Evolutionary conservation across 2,329 filamentous ascomycete species (phyloP).

Genomic region (Tolypocladium endophyticum): DNA sequence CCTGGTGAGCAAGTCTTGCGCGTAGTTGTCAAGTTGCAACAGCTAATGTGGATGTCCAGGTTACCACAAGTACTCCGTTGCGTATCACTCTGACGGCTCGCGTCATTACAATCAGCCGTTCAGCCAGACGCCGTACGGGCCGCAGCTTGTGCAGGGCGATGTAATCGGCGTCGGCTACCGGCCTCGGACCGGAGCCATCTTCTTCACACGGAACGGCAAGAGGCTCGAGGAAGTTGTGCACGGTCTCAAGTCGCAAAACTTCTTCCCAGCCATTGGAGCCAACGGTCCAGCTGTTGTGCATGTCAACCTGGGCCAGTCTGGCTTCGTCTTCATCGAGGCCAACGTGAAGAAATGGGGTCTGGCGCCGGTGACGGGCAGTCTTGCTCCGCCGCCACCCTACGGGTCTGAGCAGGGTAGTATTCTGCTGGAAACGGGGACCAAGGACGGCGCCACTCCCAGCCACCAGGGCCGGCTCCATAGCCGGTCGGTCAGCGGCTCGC

Average conservation of each 20-base stretch:
- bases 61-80: slow-evolving; percentile 85
- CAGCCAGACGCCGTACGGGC: slow-evolving; percentile 66
- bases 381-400: slow-evolving; percentile 92
- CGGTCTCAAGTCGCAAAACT: slow-evolving; percentile 87
- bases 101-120: slow-evolving; percentile 93
- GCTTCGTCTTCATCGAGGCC: slow-evolving; percentile 97
- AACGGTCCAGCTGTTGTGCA: slow-evolving; percentile 89
- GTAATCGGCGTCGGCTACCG: slow-evolving; percentile 93
- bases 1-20: slow-evolving; percentile 54
- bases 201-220: slow-evolving; percentile 98
- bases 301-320: slow-evolving; percentile 95
- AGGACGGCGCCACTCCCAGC: slow-evolving; percentile 41
- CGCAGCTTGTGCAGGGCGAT: slow-evolving; percentile 81
- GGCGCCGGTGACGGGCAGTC: slow-evolving; percentile 87
- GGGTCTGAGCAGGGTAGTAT: slow-evolving; percentile 96
- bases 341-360: slow-evolving; percentile 99
- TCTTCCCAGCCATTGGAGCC: slow-evolving; percentile 94
- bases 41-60: slow-evolving; percentile 31
- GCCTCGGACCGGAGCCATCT: slow-evolving; percentile 85
- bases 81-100: slow-evolving; percentile 79
- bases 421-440: slow-evolving; percentile 73
- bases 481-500: slow-evolving; percentile 29
- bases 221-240: slow-evolving; percentile 91
- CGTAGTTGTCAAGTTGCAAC: background rate
- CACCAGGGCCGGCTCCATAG: slow-evolving; percentile 34